Evolutionary conservation across 345 rosid species (phyloP).

Genomic region (Rhodamnia rubescens): DNA sequence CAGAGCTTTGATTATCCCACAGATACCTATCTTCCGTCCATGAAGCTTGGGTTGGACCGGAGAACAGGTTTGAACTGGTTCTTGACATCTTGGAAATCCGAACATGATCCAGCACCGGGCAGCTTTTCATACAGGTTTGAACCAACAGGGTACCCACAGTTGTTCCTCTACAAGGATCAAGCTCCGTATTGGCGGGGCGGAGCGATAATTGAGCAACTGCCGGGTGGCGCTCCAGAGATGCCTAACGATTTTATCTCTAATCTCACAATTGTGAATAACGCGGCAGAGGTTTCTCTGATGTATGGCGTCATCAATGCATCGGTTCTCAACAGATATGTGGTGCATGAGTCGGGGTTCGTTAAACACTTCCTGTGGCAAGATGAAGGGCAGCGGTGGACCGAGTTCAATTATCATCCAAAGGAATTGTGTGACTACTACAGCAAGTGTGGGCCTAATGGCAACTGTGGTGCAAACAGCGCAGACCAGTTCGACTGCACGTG

Average conservation of each 20-base stretch:
- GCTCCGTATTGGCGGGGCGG: conserved; percentile 34
- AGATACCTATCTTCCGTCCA: conserved; percentile 41
- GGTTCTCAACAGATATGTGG: conserved; percentile 28
- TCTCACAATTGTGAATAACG: conserved; percentile 11
- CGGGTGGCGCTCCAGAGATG: conserved; percentile 16
- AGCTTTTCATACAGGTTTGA: conserved; percentile 26
- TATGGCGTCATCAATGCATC: conserved; percentile 2
- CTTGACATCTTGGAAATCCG: conserved; percentile 41
- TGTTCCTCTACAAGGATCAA: conserved; percentile 26
- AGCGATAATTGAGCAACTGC: conserved; percentile 48
- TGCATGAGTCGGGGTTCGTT: conserved; percentile 29
- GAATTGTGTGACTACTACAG: conserved; percentile 46
- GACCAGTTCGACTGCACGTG: conserved; percentile 33
- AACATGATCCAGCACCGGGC: conserved; percentile 40
- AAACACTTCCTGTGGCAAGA: conserved; percentile 40
- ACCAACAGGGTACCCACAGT: conserved; percentile 37
- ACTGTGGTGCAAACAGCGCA: conserved; percentile 18
- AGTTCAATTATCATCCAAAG: conserved; percentile 32
- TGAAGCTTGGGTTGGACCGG: conserved; percentile 49
- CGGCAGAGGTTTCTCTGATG: conserved; percentile 17
- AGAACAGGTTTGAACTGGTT: conserved; percentile 16
- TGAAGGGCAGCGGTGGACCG: conserved; percentile 24
- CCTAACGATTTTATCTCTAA: conserved; percentile 12
- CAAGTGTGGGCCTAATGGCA: conserved; percentile 37
- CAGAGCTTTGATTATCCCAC: conserved; percentile 69